Percentiles rank a stretch among this genome's conserved stretches.
Evolutionary conservation across 345 rosid genomes (phyloP).

Genomic region (Populus euphratica): DNA sequence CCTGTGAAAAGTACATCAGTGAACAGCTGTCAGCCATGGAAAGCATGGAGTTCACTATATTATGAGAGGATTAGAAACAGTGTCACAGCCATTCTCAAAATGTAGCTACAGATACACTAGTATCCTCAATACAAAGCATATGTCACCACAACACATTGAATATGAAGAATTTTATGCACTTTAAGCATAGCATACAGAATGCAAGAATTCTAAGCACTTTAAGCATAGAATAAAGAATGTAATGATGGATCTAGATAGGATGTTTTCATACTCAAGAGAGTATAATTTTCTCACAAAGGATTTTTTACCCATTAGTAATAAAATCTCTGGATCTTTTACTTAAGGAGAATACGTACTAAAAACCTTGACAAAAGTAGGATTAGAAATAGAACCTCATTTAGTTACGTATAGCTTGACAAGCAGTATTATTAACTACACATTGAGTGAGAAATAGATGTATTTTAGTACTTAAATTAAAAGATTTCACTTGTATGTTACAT

Average conservation of each 20-base stretch:
- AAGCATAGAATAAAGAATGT: too few species aligned
- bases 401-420: neutral
- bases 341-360: neutral
- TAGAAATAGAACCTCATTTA: neutral
- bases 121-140: neutral
- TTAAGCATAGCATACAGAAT: neutral
- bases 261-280: neutral
- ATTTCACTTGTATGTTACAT: neutral
- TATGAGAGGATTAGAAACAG: neutral
- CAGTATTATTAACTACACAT: neutral
- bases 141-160: neutral
- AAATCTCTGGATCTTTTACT: neutral
- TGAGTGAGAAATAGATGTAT: neutral
- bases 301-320: neutral
- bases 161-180: neutral
- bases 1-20: slow-evolving; percentile 46
- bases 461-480: neutral
- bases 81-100: neutral
- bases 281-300: neutral
- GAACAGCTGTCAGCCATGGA: slow-evolving; percentile 22
- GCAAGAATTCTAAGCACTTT: neutral
- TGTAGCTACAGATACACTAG: neutral
- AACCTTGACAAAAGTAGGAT: neutral
- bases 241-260: neutral
- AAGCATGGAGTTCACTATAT: neutral